These are phyloP conservation scores for Phytophthora pluvialis DNA, from an alignment of 352 stramenopile genomes.

Conservation along the genomic window DNA sequence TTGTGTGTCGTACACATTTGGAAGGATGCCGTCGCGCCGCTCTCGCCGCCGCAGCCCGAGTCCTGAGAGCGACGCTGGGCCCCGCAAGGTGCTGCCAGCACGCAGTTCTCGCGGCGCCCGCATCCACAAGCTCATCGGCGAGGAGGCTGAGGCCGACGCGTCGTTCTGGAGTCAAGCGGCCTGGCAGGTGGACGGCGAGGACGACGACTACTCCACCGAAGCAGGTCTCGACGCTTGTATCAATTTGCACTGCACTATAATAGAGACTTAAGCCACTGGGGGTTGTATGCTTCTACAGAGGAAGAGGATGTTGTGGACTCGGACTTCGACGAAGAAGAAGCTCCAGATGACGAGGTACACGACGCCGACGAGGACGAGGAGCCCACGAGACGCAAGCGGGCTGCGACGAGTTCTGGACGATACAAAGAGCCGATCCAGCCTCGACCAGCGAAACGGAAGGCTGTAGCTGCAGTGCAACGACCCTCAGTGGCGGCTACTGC, in stretches of 20 bases:
- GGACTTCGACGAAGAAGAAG: conserved; percentile 89
- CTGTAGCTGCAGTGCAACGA: background rate
- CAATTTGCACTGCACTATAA: background rate
- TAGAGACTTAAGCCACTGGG: conserved; percentile 4
- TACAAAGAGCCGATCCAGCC: conserved; percentile 45
- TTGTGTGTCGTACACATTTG: conserved; percentile 9
- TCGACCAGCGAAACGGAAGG: conserved; percentile 24
- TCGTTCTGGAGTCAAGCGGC: conserved; percentile 89
- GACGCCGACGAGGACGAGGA: conserved; percentile 65
- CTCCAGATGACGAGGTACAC: conserved; percentile 80
- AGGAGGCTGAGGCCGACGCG: conserved; percentile 88
- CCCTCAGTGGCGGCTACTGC: conserved; percentile 7
- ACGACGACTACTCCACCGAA: conserved; percentile 90
- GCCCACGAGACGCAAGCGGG: conserved; percentile 34
- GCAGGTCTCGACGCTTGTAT: conserved; percentile 50
- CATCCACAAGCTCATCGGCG: conserved; percentile 86
- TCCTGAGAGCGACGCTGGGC: conserved; percentile 12
- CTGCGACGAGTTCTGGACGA: conserved; percentile 27
- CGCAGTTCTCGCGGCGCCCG: conserved; percentile 74
- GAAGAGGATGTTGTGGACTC: conserved; percentile 90
- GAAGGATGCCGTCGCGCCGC: conserved; percentile 14
- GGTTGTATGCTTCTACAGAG: conserved; percentile 47
- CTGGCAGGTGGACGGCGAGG: conserved; percentile 85
- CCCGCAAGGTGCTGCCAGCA: conserved; percentile 57
- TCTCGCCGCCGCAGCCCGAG: conserved; percentile 20